A percentile compares a stretch with the other conserved stretches of the same genome.
Evolutionary conservation across 2,329 filamentous ascomycete genomes (phyloP).

Genomic region (Plectosphaerella plurivora): DNA sequence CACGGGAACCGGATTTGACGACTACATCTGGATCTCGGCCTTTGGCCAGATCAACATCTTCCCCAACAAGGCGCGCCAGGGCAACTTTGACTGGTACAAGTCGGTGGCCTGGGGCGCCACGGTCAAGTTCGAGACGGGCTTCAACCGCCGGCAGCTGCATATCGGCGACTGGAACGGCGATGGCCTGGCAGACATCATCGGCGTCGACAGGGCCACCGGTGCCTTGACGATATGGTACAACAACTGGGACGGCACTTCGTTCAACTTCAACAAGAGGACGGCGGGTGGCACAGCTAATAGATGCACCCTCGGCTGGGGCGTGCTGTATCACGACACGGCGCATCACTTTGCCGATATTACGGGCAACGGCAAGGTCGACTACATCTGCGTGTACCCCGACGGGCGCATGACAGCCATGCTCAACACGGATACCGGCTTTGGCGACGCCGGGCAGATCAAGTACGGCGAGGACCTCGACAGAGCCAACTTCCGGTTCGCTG

Average conservation of each 20-base stretch:
- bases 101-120: neutral
- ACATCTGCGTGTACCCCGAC: conserved; percentile 24
- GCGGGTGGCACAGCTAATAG: neutral
- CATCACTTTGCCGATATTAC: conserved; percentile 25
- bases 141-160: conserved; percentile 2
- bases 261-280: neutral
- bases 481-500: conserved; percentile 29
- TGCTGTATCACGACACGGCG: conserved; percentile 19
- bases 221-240: neutral
- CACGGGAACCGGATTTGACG: conserved; percentile 10
- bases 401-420: conserved; percentile 10
- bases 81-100: neutral
- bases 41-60: neutral
- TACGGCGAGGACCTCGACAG: conserved; percentile 22
- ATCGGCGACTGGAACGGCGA: conserved; percentile 5
- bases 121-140: neutral
- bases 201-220: neutral
- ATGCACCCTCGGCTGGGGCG: conserved; percentile 9
- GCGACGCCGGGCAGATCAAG: conserved; percentile 21
- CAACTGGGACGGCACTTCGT: neutral
- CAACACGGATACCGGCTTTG: conserved; percentile 9
- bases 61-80: neutral
- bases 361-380: conserved; percentile 22
- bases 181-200: conserved; percentile 1
- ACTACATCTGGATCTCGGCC: conserved; percentile 14